These are phyloP conservation scores for Nigrospora oryzae DNA, from an alignment of 2,329 filamentous ascomycete species.

Conservation along the genomic window DNA sequence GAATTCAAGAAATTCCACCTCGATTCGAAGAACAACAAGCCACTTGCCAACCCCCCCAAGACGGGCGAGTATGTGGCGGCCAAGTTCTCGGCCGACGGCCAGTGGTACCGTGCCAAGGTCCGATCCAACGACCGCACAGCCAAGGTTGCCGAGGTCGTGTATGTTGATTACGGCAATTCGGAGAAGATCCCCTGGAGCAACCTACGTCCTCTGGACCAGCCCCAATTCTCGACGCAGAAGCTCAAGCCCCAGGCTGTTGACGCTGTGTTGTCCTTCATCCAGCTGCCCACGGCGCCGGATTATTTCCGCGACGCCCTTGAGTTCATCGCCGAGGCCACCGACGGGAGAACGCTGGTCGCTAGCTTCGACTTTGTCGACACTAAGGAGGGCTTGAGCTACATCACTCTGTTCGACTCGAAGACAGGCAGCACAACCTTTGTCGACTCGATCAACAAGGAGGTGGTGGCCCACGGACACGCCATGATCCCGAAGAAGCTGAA, in stretches of 20 bases:
- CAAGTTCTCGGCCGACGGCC: slow-evolving; percentile 78
- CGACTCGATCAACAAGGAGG: slow-evolving; percentile 82
- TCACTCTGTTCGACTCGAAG: slow-evolving; percentile 80
- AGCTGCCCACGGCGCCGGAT: slow-evolving; percentile 74
- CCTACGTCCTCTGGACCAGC: slow-evolving; percentile 71
- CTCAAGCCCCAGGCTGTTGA: slow-evolving; percentile 83
- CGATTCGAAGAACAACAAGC: slow-evolving; percentile 69
- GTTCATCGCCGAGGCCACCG: slow-evolving; percentile 68
- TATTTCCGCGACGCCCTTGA: slow-evolving; percentile 75
- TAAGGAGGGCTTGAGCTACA: slow-evolving; percentile 73
- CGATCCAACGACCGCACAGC: slow-evolving; percentile 86
- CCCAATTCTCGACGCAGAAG: slow-evolving; percentile 72
- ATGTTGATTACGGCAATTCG: slow-evolving; percentile 93
- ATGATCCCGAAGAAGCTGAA: slow-evolving; percentile 91
- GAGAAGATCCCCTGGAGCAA: slow-evolving; percentile 80
- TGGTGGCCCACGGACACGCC: slow-evolving; percentile 74
- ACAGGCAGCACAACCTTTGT: slow-evolving; percentile 49
- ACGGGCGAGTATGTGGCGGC: slow-evolving; percentile 86
- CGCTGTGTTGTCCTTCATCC: slow-evolving; percentile 78
- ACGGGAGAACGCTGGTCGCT: slow-evolving; percentile 71
- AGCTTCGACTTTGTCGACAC: slow-evolving; percentile 78
- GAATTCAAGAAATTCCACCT: slow-evolving; percentile 88
- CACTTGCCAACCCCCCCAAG: slow-evolving; percentile 72
- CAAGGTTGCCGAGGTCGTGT: slow-evolving; percentile 83
- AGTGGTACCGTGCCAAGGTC: slow-evolving; percentile 92